A percentile compares a stretch with the other conserved stretches of the same genome.
These are phyloP conservation scores for Funneliformis caledonium DNA, from an alignment of 371 early-diverging fungal genomes.

Conservation along the genomic window DNA sequence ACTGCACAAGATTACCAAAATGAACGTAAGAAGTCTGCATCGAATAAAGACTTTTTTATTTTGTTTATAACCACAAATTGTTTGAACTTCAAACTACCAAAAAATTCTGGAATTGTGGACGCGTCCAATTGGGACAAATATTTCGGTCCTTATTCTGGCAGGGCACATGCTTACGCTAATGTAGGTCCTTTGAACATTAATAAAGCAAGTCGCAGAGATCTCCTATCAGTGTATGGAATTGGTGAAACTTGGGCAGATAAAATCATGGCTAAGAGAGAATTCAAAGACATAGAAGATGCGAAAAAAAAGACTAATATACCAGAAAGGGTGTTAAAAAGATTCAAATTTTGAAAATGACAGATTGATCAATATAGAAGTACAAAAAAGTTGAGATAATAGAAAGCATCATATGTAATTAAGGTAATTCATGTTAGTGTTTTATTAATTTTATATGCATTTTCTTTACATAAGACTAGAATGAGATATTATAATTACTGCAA, in stretches of 20 bases:
- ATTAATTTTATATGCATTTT: no score
- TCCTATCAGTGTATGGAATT: slow-evolving; percentile 38
- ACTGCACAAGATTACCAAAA: slow-evolving; percentile 33
- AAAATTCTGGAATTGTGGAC: slow-evolving; percentile 39
- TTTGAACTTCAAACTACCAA: slow-evolving; percentile 40
- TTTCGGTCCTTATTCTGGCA: slow-evolving; percentile 46
- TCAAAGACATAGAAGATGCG: slow-evolving; percentile 18
- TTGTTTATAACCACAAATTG: slow-evolving; percentile 35
- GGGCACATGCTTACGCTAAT: slow-evolving; percentile 42
- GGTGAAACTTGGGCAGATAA: slow-evolving; percentile 14
- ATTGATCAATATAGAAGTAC: no score
- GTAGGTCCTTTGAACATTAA: no score
- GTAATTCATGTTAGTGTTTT: no score
- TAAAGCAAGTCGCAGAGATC: slow-evolving; percentile 38
- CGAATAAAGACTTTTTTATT: slow-evolving; percentile 44
- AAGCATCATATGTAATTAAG: no score
- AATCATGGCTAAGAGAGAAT: slow-evolving; percentile 12
- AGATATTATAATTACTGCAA: no score
- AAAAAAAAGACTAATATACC: background rate
- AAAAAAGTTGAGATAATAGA: no score
- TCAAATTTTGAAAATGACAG: no score
- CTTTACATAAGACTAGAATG: no score
- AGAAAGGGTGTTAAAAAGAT: slow-evolving; percentile 28
- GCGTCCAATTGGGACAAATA: slow-evolving; percentile 22
- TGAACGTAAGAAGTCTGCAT: slow-evolving; percentile 44